Base-by-base conservation (phyloP, 2,329 filamentous ascomycete species). In the Ustulina deusta region DNA sequence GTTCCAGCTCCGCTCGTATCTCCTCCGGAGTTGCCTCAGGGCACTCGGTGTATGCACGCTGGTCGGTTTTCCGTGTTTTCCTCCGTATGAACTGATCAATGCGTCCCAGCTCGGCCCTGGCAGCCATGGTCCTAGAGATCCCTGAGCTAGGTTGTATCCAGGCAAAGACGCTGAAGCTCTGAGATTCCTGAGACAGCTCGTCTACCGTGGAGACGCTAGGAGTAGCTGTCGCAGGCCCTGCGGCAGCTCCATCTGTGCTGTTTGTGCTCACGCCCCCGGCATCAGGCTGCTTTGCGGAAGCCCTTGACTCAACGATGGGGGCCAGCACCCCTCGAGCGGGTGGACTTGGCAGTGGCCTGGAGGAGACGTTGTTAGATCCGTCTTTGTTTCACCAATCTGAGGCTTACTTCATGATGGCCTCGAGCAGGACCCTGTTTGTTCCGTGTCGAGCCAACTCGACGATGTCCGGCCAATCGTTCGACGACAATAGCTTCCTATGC, bases 401-500 rank as follows among this genome's bases (percentile, higher is more conserved):
- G 56, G 32, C 40, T 42, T 65, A 61, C 56, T 42, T 60, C 5
- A 48, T 36, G 13, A 63, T 29, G 27, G 61, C 61, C 32, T 70
- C 69, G 48, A 74, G 51, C 17, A 29, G 60, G 17, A 72, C 51
- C 25, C 61, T 68, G 11, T 42, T 71, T 20, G 61, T 73, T 20
- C 67, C 61, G 13, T 71, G 60, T 44, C 48, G 71, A 36, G 68
- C 71, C 11, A 55, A 58, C 6, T 72, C 65, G 0, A 70, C 46
- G 22, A 76, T 70, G 11, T 63, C 57, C 0, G 71, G 68, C 73
- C 74, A 76, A 32, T 74, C 70, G 9, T 49, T 57, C 17, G 57
- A 63, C 7, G 64, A 69, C 17, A 74, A 7, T 11, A 61, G 46
- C 13, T 65, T 63, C 6, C 61, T 61, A 2, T 62, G 66, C 17